Evolutionary conservation across 108 stramenopile species (phyloP).

Genomic region (Asterionellopsis glacialis): DNA sequence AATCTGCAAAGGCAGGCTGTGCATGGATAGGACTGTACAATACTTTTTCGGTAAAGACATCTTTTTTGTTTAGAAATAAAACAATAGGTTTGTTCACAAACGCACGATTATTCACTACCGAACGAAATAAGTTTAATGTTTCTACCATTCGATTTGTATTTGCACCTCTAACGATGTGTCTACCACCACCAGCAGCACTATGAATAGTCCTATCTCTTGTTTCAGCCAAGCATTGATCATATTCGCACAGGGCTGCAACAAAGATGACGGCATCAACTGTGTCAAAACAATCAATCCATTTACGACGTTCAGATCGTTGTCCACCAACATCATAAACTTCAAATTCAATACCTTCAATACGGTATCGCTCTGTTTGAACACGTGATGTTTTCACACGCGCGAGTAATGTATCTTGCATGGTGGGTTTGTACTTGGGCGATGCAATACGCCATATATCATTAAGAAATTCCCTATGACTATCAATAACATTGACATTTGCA

Average conservation of each 20-base stretch:
- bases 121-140: constrained; percentile 92
- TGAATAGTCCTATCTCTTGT: constrained; percentile 57
- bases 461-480: constrained; percentile 85
- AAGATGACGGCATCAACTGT: constrained; percentile 98
- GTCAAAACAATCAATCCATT: constrained; percentile 95
- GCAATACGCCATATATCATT: constrained; percentile 77
- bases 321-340: constrained; percentile 96
- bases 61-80: constrained; percentile 97
- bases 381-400: constrained; percentile 96
- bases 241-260: constrained; percentile 95
- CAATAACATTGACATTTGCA: constrained; percentile 74
- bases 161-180: no score
- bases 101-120: constrained; percentile 92
- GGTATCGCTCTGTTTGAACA: constrained; percentile 86
- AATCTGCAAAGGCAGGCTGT: no score
- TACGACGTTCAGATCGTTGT: constrained; percentile 83
- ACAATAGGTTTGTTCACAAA: constrained; percentile 89
- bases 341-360: constrained; percentile 87
- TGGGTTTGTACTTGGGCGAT: constrained; percentile 72
- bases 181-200: no score
- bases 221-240: constrained; percentile 95
- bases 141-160: constrained; percentile 95
- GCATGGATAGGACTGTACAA: constrained; percentile 60
- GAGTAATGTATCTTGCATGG: constrained; percentile 91
- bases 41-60: constrained; percentile 97